Conservation (phyloP, 2,329 filamentous ascomycete genomes). For the Xylaria sp. region DNA sequence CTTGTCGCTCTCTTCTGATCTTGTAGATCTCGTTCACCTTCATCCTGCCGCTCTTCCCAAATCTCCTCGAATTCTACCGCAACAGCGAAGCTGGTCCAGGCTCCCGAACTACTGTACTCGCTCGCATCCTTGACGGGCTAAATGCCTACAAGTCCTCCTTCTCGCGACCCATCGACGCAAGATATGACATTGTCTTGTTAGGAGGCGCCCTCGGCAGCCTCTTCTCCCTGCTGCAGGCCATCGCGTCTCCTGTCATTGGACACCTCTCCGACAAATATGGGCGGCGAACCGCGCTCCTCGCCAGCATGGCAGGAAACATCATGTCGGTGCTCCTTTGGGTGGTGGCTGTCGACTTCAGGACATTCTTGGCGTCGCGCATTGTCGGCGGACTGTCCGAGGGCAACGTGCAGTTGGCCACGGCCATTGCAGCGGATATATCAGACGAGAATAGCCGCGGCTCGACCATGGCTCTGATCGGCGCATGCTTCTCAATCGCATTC, state of each 20-base stretch:
- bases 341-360: slow-evolving; percentile 90
- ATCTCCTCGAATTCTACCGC: slow-evolving; percentile 95
- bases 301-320: slow-evolving; percentile 93
- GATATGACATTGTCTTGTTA: slow-evolving; percentile 96
- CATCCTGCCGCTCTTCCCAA: slow-evolving; percentile 94
- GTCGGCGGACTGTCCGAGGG: slow-evolving; percentile 95
- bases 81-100: slow-evolving; percentile 73
- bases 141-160: slow-evolving; percentile 97
- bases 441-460: slow-evolving; percentile 84
- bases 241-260: slow-evolving; percentile 93
- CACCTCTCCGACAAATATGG: slow-evolving; percentile 88
- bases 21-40: slow-evolving; percentile 95
- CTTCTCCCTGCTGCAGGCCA: slow-evolving; percentile 89
- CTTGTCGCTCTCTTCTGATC: slow-evolving; percentile 8
- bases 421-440: slow-evolving; percentile 95
- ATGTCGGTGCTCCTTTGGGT: slow-evolving; percentile 95
- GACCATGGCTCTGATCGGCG: slow-evolving; percentile 96
- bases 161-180: slow-evolving; percentile 89
- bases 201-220: slow-evolving; percentile 93
- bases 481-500: slow-evolving; percentile 96
- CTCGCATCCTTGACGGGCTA: slow-evolving; percentile 81
- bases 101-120: slow-evolving; percentile 69
- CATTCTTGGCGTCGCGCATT: slow-evolving; percentile 91
- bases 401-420: slow-evolving; percentile 94
- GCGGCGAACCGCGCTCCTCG: slow-evolving; percentile 84